These are phyloP conservation scores for Leccinum imitatum DNA, from an alignment of 768 basidiomycete genomes.

Conservation along the genomic window DNA sequence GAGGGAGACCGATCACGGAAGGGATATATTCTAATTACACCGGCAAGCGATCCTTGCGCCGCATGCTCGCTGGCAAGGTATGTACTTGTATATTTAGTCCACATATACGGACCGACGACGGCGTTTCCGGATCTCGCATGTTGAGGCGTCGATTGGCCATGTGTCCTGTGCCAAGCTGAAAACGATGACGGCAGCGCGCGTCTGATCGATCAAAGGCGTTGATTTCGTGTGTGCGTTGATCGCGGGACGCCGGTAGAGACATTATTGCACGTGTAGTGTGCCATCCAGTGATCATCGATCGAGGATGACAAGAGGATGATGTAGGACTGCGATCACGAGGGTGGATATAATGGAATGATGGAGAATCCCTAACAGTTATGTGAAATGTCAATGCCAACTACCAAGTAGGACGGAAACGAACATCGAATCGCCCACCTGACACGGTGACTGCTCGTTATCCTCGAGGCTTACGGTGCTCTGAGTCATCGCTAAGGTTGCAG, in stretches of 20 bases:
- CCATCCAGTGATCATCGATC: not conserved
- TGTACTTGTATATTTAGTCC: no score
- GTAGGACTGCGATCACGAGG: not conserved
- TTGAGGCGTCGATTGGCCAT: not conserved
- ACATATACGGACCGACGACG: not conserved
- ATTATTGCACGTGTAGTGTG: not conserved
- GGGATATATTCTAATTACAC: not conserved
- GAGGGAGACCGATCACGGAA: conserved; percentile 6
- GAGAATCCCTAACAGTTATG: no score
- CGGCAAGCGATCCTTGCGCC: not conserved
- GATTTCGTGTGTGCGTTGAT: not conserved
- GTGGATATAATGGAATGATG: not conserved
- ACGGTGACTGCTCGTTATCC: not conserved
- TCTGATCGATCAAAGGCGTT: not conserved
- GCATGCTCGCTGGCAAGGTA: not conserved
- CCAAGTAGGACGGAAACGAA: no score
- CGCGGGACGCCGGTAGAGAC: no score
- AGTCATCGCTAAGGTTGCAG: not conserved
- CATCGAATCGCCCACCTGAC: not conserved
- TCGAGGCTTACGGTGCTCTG: not conserved
- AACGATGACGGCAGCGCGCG: not conserved
- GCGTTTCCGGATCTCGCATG: no score
- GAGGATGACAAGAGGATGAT: not conserved
- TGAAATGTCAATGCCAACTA: not conserved
- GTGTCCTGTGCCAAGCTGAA: not conserved